Conservation (phyloP, 352 stramenopile species). For the Pythium vanterpoolii region DNA sequence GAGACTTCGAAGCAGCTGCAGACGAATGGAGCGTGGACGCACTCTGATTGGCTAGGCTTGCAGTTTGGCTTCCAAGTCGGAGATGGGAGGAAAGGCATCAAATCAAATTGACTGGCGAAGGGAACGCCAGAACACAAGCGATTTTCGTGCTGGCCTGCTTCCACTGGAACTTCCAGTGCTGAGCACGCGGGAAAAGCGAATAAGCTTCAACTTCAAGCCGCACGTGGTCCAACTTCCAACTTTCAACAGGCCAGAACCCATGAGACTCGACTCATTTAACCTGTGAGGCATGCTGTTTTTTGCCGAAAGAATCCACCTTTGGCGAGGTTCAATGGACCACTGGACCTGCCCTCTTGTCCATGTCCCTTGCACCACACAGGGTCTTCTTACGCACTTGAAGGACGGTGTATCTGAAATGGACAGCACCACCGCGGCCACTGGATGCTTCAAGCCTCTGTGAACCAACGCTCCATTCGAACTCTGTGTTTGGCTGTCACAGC, state of each 20-base stretch:
- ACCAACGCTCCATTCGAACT: not conserved
- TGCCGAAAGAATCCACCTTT: no score
- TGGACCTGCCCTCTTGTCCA: no score
- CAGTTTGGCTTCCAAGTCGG: not conserved
- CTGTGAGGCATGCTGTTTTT: no score
- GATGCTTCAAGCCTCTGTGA: no score
- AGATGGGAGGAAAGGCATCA: not conserved
- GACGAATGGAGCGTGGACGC: conserved; percentile 9
- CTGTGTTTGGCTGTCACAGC: conserved; percentile 1
- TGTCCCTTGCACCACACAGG: no score
- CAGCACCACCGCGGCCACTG: no score
- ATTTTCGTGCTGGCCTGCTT: no score
- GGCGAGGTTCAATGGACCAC: no score
- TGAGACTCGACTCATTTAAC: no score
- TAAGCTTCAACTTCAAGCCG: conserved; percentile 18
- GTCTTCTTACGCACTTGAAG: not conserved
- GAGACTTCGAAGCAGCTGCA: conserved; percentile 8
- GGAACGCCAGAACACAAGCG: no score
- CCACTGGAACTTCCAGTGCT: no score
- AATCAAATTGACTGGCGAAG: conserved; percentile 16
- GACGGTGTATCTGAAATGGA: not conserved
- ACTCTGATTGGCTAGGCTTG: conserved; percentile 2
- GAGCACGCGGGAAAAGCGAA: not conserved
- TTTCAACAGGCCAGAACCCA: not conserved
- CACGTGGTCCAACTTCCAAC: not conserved